These are phyloP conservation scores for Russula emetica DNA, from an alignment of 768 basidiomycete genomes.

Conservation along the genomic window DNA sequence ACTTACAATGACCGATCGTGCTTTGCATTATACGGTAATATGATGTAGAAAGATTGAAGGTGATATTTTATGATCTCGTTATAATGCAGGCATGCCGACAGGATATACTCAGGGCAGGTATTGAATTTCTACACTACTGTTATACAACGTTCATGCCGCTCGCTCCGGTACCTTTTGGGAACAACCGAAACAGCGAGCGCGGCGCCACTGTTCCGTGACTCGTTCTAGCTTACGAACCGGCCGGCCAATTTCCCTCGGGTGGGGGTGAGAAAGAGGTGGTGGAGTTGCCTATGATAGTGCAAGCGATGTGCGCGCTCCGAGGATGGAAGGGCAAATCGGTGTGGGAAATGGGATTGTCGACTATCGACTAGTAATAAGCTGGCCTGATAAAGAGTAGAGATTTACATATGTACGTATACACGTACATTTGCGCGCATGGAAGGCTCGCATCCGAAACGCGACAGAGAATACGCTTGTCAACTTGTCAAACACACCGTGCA, in stretches of 20 bases:
- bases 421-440: conserved; percentile 16
- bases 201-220: neutral
- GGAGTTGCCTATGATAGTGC: neutral
- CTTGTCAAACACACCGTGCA: neutral
- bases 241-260: neutral
- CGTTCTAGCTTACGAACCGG: neutral
- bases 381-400: neutral
- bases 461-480: neutral
- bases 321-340: conserved; percentile 13
- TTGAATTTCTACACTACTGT: no score
- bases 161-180: neutral
- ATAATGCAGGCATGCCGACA: conserved; percentile 10
- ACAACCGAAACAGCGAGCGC: neutral
- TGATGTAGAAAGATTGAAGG: neutral
- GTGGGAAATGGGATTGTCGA: neutral
- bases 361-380: neutral
- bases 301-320: conserved; percentile 7
- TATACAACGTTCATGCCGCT: neutral
- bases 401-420: conserved; percentile 17
- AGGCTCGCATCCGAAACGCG: conserved; percentile 1
- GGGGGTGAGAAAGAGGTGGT: neutral
- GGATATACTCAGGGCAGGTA: neutral
- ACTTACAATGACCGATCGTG: neutral
- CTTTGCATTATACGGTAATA: neutral
- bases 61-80: conserved; percentile 10